phyloP scores from a whole-genome alignment of 805 yeast genomes.

The Blastobotrys muscicola region DNA sequence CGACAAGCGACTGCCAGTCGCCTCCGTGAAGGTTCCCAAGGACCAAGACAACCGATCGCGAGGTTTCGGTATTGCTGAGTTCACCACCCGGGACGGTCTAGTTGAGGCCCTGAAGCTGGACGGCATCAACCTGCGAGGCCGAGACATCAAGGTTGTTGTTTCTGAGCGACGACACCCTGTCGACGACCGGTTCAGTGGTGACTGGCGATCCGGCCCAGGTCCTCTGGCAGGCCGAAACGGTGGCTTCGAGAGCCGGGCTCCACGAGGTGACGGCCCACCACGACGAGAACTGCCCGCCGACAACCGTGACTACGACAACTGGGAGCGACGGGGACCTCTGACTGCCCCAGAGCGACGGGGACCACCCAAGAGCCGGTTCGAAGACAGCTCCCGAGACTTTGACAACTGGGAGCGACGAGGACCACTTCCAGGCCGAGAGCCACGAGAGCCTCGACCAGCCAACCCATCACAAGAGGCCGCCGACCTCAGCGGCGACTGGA shows the following conservation, averaged over 20 bases:
- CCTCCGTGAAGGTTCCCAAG: conserved; percentile 62
- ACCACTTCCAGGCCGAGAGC: conserved; percentile 21
- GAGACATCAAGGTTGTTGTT: conserved; percentile 61
- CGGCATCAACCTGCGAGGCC: conserved; percentile 64
- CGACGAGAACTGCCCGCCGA: conserved; percentile 20
- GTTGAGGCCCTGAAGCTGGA: conserved; percentile 63
- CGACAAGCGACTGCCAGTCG: conserved; percentile 37
- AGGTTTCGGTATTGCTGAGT: conserved; percentile 88
- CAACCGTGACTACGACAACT: conserved; percentile 21
- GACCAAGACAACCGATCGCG: conserved; percentile 60
- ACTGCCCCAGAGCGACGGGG: conserved; percentile 37
- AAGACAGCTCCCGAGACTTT: conserved; percentile 41
- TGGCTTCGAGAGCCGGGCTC: conserved; percentile 29
- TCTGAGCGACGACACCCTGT: conserved; percentile 46
- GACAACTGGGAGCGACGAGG: conserved; percentile 27
- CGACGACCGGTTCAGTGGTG: conserved; percentile 33
- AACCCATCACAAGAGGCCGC: conserved; percentile 24
- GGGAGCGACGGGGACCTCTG: conserved; percentile 35
- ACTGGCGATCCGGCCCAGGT: conserved; percentile 20
- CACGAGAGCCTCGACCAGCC: conserved; percentile 41
- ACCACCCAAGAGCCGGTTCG: conserved; percentile 5
- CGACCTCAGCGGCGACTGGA: conserved; percentile 23
- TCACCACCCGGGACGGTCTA: conserved; percentile 69
- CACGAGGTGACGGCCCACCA: conserved; percentile 27
- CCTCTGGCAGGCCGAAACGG: conserved; percentile 23